These are phyloP conservation scores for Pythium rishiriense DNA, from an alignment of 352 stramenopile genomes.

Conservation along the genomic window DNA sequence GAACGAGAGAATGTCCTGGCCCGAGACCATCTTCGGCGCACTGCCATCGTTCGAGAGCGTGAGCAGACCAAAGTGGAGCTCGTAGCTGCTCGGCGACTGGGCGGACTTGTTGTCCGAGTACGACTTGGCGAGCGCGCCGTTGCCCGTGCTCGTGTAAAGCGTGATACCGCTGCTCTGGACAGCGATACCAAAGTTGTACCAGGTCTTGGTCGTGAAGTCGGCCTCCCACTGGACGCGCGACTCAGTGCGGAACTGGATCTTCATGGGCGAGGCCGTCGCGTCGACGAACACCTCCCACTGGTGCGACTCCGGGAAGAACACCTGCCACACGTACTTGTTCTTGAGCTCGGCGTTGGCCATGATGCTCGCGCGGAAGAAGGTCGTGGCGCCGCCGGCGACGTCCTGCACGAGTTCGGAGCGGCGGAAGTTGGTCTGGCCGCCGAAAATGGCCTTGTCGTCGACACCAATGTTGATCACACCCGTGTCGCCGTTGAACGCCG, in stretches of 20 bases:
- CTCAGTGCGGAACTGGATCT: conserved; percentile 60
- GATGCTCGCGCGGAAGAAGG: conserved; percentile 64
- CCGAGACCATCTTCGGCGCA: conserved; percentile 44
- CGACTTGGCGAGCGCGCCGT: conserved; percentile 39
- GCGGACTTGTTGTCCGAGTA: conserved; percentile 37
- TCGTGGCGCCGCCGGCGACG: conserved; percentile 40
- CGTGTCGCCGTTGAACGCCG: conserved; percentile 61
- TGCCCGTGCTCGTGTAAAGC: conserved; percentile 59
- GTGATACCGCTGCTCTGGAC: conserved; percentile 38
- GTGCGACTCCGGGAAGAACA: conserved; percentile 64
- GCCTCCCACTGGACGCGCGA: conserved; percentile 50
- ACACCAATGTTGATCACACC: conserved; percentile 57
- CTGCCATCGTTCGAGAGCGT: conserved; percentile 61
- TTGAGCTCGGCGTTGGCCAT: conserved; percentile 48
- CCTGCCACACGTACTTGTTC: conserved; percentile 59
- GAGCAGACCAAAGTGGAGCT: conserved; percentile 70
- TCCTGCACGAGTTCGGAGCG: conserved; percentile 71
- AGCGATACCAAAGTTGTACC: conserved; percentile 72
- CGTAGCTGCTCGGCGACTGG: conserved; percentile 37
- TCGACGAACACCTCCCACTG: conserved; percentile 64
- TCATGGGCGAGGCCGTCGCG: conserved; percentile 43
- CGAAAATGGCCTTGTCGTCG: conserved; percentile 50
- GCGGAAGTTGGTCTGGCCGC: conserved; percentile 58
- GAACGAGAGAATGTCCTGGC: conserved; percentile 62
- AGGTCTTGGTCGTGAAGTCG: conserved; percentile 51